Conservation (phyloP, 1,284 basidiomycete genomes). For the Rhodotorula mucilaginosa region DNA sequence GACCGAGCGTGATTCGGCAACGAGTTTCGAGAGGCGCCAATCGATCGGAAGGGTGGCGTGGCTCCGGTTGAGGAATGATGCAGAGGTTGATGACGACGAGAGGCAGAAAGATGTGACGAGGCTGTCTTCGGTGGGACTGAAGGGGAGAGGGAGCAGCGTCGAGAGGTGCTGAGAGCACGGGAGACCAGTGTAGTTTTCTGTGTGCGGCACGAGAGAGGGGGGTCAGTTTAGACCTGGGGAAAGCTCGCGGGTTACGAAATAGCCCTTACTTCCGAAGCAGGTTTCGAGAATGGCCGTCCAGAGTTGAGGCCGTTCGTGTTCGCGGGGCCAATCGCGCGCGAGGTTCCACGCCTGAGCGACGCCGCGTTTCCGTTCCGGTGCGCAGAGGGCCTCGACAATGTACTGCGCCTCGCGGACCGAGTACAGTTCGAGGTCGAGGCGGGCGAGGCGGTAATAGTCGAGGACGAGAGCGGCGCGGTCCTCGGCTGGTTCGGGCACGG, state of each 20-base stretch:
- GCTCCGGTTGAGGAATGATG: neutral
- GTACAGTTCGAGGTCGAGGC: constrained; percentile 15
- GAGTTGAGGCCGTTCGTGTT: constrained; percentile 19
- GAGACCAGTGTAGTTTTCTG: constrained; percentile 27
- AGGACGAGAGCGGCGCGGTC: constrained; percentile 30
- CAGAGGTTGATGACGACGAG: neutral
- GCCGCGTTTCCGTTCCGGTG: constrained; percentile 17
- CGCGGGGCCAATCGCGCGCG: constrained; percentile 25
- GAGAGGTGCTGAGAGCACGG: constrained; percentile 30
- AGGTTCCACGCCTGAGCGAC: constrained; percentile 34
- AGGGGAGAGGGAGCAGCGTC: constrained; percentile 29
- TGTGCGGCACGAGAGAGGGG: neutral
- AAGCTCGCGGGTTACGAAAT: neutral
- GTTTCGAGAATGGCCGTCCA: constrained; percentile 18
- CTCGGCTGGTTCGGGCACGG: neutral
- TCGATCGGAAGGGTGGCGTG: constrained; percentile 21
- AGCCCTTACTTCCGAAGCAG: constrained; percentile 37
- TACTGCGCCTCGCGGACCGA: constrained; percentile 17
- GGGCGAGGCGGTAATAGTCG: constrained; percentile 29
- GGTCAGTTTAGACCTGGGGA: neutral
- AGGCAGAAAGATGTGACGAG: constrained; percentile 28
- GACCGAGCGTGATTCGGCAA: constrained; percentile 30
- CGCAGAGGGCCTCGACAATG: constrained; percentile 32
- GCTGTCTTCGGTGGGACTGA: constrained; percentile 23
- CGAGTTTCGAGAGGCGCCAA: constrained; percentile 38